Percentiles rank a stretch among this genome's conserved stretches.
These are phyloP conservation scores for Asterophora parasitica DNA, from an alignment of 768 basidiomycete species.

Conservation along the genomic window DNA sequence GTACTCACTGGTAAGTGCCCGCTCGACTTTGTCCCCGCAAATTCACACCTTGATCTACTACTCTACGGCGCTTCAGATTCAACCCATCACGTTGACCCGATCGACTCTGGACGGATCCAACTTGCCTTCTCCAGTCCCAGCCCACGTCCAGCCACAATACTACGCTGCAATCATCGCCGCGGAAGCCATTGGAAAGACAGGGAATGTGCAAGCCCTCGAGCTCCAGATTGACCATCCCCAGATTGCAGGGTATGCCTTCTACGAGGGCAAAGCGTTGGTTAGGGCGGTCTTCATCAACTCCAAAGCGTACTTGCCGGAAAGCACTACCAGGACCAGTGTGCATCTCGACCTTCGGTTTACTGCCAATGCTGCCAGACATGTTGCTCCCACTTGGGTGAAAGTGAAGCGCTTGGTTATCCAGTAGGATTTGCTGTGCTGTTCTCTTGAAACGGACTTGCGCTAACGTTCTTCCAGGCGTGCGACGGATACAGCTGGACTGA, in stretches of 20 bases:
- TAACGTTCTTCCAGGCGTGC: not conserved
- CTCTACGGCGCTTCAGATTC: conserved; percentile 42
- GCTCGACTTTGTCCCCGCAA: not conserved
- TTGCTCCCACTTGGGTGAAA: conserved; percentile 22
- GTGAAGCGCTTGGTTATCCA: conserved; percentile 47
- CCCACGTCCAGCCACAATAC: conserved; percentile 64
- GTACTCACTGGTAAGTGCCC: conserved; percentile 51
- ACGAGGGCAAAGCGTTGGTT: conserved; percentile 37
- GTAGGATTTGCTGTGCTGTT: conserved; percentile 22
- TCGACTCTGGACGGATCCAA: conserved; percentile 53
- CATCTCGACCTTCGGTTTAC: conserved; percentile 41
- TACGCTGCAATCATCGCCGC: conserved; percentile 59
- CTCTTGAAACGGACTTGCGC: not conserved
- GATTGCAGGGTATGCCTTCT: conserved; percentile 60
- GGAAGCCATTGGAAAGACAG: conserved; percentile 50
- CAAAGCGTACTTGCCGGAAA: conserved; percentile 39
- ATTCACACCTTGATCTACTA: not conserved
- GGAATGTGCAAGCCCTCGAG: conserved; percentile 39
- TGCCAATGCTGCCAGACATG: conserved; percentile 19
- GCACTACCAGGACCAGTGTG: conserved; percentile 31
- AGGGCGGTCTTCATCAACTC: conserved; percentile 59
- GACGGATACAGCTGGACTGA: conserved; percentile 47
- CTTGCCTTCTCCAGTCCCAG: conserved; percentile 42
- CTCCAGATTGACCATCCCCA: conserved; percentile 40
- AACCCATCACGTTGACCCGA: conserved; percentile 53